Evolutionary conservation across 73 alveolate genomes (phyloP).

Genomic region (Paramecium sexaurelia): DNA sequence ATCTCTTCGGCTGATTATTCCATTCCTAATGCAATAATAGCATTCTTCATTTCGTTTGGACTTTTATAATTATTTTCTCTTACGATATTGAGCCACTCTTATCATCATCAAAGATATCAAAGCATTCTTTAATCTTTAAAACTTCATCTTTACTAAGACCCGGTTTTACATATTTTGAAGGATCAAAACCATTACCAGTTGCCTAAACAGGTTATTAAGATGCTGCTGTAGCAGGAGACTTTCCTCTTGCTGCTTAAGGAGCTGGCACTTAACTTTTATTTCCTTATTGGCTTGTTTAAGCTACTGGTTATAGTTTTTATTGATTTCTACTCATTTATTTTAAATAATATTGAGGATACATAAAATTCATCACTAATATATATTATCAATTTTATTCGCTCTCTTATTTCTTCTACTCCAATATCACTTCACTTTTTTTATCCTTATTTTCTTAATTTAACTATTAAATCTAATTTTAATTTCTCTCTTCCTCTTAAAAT

Average conservation of each 20-base stretch:
- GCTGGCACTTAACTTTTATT: neutral
- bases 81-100: slow-evolving; percentile 76
- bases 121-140: slow-evolving; percentile 79
- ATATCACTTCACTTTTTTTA: neutral
- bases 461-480: neutral
- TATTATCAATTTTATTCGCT: neutral
- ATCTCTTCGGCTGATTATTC: slow-evolving; percentile 58
- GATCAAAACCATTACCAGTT: slow-evolving; percentile 59
- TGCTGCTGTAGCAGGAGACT: neutral
- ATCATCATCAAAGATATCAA: slow-evolving; percentile 81
- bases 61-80: neutral
- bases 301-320: neutral
- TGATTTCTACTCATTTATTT: slow-evolving; percentile 12
- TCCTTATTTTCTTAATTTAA: neutral
- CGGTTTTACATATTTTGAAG: slow-evolving; percentile 67
- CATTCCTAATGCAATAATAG: slow-evolving; percentile 50
- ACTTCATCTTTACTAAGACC: slow-evolving; percentile 80
- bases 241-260: neutral
- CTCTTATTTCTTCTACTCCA: neutral
- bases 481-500: neutral
- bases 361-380: neutral
- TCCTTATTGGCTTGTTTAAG: neutral
- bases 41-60: slow-evolving; percentile 63
- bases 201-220: neutral
- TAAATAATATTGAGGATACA: neutral